Percentiles rank a stretch among this genome's conserved stretches.
Evolutionary conservation across 345 rosid species (phyloP).

Genomic region (Pugionium cornutum): DNA sequence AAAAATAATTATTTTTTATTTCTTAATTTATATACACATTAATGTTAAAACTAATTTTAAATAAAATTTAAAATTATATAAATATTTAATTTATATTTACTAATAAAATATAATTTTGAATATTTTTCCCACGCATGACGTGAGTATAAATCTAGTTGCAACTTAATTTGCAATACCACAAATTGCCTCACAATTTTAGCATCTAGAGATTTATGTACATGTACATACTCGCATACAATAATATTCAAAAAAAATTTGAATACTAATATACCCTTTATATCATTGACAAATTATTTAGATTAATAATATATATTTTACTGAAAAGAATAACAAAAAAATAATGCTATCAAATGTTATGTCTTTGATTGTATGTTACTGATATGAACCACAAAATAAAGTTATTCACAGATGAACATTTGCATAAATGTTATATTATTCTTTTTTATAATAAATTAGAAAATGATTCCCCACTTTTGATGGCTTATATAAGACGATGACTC

Average conservation of each 20-base stretch:
- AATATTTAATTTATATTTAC: too few relatives aligned
- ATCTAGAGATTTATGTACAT: not conserved
- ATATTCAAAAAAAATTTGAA: not conserved
- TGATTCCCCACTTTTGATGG: slow-evolving; percentile 34
- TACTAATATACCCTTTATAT: not conserved
- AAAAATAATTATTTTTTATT: too few relatives aligned
- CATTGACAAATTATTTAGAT: not conserved
- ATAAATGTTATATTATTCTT: not conserved
- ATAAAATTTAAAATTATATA: too few relatives aligned
- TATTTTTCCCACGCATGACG: too few relatives aligned
- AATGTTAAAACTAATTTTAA: too few relatives aligned
- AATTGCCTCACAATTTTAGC: not conserved
- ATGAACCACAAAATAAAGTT: slow-evolving; percentile 1
- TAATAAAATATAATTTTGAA: too few relatives aligned
- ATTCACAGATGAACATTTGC: not conserved
- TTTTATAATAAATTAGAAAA: slow-evolving; percentile 3
- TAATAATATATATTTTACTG: too few relatives aligned
- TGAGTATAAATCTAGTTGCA: too few relatives aligned
- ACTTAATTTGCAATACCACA: too few relatives aligned
- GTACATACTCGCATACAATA: not conserved
- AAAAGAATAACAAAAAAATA: too few relatives aligned
- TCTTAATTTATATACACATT: too few relatives aligned
- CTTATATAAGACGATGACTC: slow-evolving; percentile 40
- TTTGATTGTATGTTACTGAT: not conserved
- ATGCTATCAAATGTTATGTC: too few relatives aligned